Percentiles rank a stretch among this genome's conserved stretches.
These are phyloP conservation scores for Solanum appendiculatum DNA, from an alignment of 257 asterid genomes.

Conservation along the genomic window DNA sequence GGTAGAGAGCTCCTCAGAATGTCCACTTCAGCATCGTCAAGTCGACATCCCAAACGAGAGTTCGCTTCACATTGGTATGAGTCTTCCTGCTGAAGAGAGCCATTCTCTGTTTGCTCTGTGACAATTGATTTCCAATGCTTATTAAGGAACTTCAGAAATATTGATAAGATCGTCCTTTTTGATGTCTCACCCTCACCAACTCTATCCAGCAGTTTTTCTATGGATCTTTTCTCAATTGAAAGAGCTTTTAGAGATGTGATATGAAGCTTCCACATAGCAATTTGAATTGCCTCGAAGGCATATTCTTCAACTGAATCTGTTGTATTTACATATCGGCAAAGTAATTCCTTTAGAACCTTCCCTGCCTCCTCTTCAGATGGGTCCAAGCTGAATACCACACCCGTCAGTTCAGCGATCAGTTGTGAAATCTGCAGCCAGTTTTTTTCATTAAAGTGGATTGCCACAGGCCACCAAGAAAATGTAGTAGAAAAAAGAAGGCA, in stretches of 20 bases:
- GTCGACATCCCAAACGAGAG: background rate
- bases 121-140: background rate
- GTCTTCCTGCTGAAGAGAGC: background rate
- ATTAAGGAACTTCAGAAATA: background rate
- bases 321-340: background rate
- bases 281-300: background rate
- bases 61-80: background rate
- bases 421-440: background rate
- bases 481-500: background rate
- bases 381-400: background rate
- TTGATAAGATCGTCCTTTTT: background rate
- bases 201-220: background rate
- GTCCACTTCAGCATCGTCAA: background rate
- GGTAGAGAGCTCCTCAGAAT: slow-evolving; percentile 24
- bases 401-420: background rate
- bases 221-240: slow-evolving; percentile 8
- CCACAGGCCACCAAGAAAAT: background rate
- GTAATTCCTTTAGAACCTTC: background rate
- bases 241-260: background rate
- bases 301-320: background rate
- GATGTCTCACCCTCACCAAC: background rate
- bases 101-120: background rate
- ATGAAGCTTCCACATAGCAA: slow-evolving; percentile 2
- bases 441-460: background rate
- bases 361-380: slow-evolving; percentile 3